Base-by-base conservation (phyloP, 768 basidiomycete genomes). In the Dioszegia crocea region DNA sequence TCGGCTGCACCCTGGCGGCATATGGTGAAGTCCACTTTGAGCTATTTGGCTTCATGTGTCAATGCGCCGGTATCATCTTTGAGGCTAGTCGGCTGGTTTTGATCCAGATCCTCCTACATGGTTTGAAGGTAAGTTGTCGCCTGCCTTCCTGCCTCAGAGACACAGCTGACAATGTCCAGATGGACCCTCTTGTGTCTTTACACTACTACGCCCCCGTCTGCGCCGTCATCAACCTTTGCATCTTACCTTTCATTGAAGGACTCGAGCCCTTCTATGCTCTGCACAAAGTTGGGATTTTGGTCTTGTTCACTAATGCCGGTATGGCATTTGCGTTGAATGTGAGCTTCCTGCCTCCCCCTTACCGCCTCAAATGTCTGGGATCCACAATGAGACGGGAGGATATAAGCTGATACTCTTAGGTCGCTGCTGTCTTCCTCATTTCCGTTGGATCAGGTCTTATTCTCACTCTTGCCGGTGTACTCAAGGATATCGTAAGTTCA, bases 161-260 rank as follows among this genome's bases (percentile, higher is more conserved):
- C n/a, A 3, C 11, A 27, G 54, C 43, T 53, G 43, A 59, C 41
- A 17, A n/a, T 38, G 17, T 23, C 38, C 40, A 71, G 80, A 98
- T 99, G 94, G 91, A 97, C 75, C 96, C 96, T 0, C 84, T 98
- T 17, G 91, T 96, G 12, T 97, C 93, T 9, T 79, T 99, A 52
- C 90, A 99, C 80, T 76, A 76, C 70, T 76, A 75, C 58, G 75
- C 75, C 16, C 77, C 80, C 48, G 80, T 97, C 51, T 99, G 96
- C 75, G 94, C 96, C 1, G 76, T 81, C 65, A 89, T 99, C 81
- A 98, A 96, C 78, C 83, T 90, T 29, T 70, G 83, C 57, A 80
- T 96, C 62, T 78, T 99, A 21, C 91, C 92, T 10, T 89, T 97
- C 80, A 92, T 90, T 0, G 96, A 99, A 78, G 92, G 96, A 3